phyloP scores from a whole-genome alignment of 2,329 filamentous ascomycete species.

The Fusarium nodosum region DNA sequence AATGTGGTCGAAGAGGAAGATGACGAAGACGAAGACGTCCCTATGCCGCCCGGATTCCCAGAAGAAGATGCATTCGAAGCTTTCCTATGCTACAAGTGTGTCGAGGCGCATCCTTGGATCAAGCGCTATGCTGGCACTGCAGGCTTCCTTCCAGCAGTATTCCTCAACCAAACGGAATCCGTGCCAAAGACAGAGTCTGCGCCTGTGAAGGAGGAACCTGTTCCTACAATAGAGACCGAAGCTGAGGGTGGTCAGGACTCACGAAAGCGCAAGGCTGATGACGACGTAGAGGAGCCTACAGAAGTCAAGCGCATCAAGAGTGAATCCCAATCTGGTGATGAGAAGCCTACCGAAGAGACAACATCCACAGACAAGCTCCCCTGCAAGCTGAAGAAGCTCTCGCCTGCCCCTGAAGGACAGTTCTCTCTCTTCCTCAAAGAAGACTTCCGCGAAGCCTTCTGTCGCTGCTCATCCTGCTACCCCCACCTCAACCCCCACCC shows the following conservation, averaged over 20 bases:
- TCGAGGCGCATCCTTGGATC: conserved; percentile 90
- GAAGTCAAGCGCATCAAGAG: conserved; percentile 68
- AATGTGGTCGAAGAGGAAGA: conserved; percentile 48
- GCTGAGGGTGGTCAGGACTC: conserved; percentile 44
- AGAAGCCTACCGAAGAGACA: conserved; percentile 25
- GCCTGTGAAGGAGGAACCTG: conserved; percentile 1
- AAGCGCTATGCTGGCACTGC: conserved; percentile 84
- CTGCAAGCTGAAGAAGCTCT: conserved; percentile 74
- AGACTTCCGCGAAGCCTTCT: conserved; percentile 84
- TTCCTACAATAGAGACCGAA: conserved; percentile 12
- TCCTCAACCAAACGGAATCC: conserved; percentile 53
- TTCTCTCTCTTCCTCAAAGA: conserved; percentile 88
- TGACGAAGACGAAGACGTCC: conserved; percentile 70
- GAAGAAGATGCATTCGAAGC: conserved; percentile 89
- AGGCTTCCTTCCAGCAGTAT: conserved; percentile 84
- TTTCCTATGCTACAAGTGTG: conserved; percentile 94
- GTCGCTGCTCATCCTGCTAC: conserved; percentile 86
- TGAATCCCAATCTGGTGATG: conserved; percentile 47
- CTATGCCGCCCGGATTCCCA: conserved; percentile 88
- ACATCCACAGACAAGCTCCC: conserved; percentile 35
- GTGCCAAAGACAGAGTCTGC: conserved; percentile 7
- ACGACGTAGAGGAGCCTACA: conserved; percentile 58
- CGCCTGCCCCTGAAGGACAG: conserved; percentile 65
- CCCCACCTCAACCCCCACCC: conserved; percentile 76
- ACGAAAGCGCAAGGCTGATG: conserved; percentile 77